phyloP scores from a whole-genome alignment of 2,329 filamentous ascomycete genomes.

The Verticillium longisporum region DNA sequence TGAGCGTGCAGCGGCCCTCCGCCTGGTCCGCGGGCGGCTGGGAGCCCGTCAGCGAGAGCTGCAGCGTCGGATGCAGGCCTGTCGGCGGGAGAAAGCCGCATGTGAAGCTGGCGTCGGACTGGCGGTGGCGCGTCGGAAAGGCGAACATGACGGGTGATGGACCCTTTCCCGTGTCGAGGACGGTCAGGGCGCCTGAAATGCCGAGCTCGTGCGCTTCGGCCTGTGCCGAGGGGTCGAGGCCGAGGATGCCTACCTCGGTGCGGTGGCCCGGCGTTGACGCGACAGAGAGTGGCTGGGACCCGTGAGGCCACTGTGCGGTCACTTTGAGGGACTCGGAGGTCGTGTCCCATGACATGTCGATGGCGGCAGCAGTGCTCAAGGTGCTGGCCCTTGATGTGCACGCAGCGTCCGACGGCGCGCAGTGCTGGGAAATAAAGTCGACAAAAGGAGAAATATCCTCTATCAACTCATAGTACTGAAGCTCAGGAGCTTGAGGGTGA shows the following conservation, averaged over 20 bases:
- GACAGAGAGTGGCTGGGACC: conserved; percentile 30
- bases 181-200: conserved; percentile 70
- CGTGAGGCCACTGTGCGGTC: conserved; percentile 56
- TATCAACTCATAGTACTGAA: conserved; percentile 64
- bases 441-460: conserved; percentile 49
- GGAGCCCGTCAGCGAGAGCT: conserved; percentile 53
- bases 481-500: neutral
- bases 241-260: conserved; percentile 76
- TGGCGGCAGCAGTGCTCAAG: conserved; percentile 46
- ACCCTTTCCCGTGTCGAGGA: conserved; percentile 67
- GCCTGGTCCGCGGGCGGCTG: conserved; percentile 35
- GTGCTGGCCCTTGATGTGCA: conserved; percentile 43
- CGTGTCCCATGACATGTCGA: conserved; percentile 74
- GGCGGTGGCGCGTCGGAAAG: conserved; percentile 69
- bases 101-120: conserved; percentile 43
- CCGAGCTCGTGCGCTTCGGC: conserved; percentile 68
- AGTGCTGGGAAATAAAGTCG: conserved; percentile 43
- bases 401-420: conserved; percentile 31
- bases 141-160: conserved; percentile 75
- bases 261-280: conserved; percentile 39
- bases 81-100: conserved; percentile 62
- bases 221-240: conserved; percentile 50
- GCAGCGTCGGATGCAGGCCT: conserved; percentile 77
- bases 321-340: conserved; percentile 59
- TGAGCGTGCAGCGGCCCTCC: conserved; percentile 59